Conservation (phyloP, 1,139 yeast species). For the Hyphopichia wangnamkhiaoensis region DNA sequence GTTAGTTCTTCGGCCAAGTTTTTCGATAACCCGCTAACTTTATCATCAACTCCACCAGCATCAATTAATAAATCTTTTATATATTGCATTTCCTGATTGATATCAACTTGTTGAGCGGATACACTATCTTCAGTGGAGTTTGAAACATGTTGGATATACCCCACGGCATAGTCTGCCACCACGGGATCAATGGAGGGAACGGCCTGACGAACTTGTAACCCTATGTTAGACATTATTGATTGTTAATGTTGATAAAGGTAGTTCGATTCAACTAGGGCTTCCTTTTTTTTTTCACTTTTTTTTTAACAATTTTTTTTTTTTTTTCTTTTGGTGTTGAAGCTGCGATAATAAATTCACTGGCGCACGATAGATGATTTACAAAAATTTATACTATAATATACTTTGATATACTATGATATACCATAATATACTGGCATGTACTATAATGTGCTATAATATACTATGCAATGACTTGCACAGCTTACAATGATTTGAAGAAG, state of each 20-base stretch:
- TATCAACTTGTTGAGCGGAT: constrained; percentile 68
- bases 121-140: constrained; percentile 79
- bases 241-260: background rate
- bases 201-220: constrained; percentile 81
- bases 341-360: no score
- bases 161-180: constrained; percentile 91
- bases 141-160: constrained; percentile 79
- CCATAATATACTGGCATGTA: no score
- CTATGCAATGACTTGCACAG: no score
- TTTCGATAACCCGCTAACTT: constrained; percentile 50
- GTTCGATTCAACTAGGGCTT: background rate
- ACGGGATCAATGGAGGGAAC: constrained; percentile 85
- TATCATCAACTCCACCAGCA: constrained; percentile 76
- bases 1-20: constrained; percentile 50
- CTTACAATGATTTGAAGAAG: no score
- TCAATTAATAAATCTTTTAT: constrained; percentile 62
- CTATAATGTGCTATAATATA: no score
- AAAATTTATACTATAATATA: no score
- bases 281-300: no score
- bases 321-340: constrained; percentile 1
- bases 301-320: no score
- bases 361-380: no score
- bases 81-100: constrained; percentile 66
- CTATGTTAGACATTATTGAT: constrained; percentile 48
- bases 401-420: no score